phyloP scores from a whole-genome alignment of 1,139 yeast genomes.

The Casaregolazyma suthepensis region DNA sequence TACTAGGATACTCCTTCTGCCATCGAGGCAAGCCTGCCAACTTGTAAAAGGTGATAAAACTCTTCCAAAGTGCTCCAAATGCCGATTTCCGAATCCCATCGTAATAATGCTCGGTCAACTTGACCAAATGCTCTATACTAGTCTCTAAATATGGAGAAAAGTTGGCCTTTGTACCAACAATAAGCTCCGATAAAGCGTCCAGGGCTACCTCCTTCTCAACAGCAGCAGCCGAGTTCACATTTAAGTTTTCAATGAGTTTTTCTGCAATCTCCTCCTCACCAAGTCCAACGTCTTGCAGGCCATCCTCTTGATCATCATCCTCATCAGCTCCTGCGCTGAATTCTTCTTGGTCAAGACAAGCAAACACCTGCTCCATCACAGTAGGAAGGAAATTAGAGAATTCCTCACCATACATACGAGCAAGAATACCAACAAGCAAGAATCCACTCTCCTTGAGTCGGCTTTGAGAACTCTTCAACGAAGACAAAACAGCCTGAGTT shows the following conservation, averaged over 20 bases:
- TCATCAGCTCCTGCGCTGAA: constrained; percentile 33
- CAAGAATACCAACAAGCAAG: constrained; percentile 91
- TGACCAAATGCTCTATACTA: constrained; percentile 57
- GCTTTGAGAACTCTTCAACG: constrained; percentile 70
- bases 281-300: constrained; percentile 16
- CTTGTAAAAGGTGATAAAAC: constrained; percentile 65
- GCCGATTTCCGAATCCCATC: constrained; percentile 87
- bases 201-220: constrained; percentile 97
- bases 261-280: constrained; percentile 50
- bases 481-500: constrained; percentile 79
- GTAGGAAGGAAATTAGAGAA: constrained; percentile 80
- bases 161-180: constrained; percentile 74
- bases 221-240: constrained; percentile 91
- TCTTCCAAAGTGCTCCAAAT: constrained; percentile 73
- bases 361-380: constrained; percentile 77
- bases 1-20: constrained; percentile 66
- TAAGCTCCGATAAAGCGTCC: constrained; percentile 85
- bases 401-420: constrained; percentile 87
- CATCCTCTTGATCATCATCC: constrained; percentile 29
- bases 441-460: constrained; percentile 93
- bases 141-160: constrained; percentile 75
- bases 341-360: constrained; percentile 69
- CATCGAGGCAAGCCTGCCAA: constrained; percentile 39
- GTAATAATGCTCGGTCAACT: constrained; percentile 78
- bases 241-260: constrained; percentile 41